Evolutionary conservation across 2,329 filamentous ascomycete species (phyloP).

Genomic region (Lachnellula arida): DNA sequence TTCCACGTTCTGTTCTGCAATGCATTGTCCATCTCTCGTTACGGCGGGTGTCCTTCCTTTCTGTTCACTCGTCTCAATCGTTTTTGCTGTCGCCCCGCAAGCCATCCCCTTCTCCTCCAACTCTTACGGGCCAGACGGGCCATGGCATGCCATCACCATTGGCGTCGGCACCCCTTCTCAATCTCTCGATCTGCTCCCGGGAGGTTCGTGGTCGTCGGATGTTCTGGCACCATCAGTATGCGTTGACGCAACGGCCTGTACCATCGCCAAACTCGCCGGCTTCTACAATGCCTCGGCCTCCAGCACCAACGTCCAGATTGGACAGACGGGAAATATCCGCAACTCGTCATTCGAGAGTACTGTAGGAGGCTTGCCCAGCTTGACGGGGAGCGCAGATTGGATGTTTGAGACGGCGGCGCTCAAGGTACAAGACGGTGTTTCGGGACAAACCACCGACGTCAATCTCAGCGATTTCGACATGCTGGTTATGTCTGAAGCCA

Average conservation of each 20-base stretch:
- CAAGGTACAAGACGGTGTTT: background rate
- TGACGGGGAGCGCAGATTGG: constrained; percentile 8
- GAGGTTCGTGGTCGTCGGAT: constrained; percentile 11
- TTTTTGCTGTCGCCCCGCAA: background rate
- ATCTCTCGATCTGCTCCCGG: constrained; percentile 14
- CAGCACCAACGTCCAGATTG: constrained; percentile 3
- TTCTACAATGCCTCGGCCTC: constrained; percentile 9
- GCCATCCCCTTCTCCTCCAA: constrained; percentile 12
- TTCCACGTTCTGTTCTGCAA: no score
- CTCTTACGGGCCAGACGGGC: constrained; percentile 17
- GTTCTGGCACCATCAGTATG: constrained; percentile 12
- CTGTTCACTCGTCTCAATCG: background rate
- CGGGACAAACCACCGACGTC: background rate
- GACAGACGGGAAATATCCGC: background rate
- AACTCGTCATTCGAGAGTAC: background rate
- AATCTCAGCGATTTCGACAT: constrained; percentile 12
- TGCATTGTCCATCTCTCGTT: no score
- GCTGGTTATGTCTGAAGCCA: constrained; percentile 1
- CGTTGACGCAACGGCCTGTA: background rate
- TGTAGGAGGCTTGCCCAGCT: background rate
- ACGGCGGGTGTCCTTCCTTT: background rate
- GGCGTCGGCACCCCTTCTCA: constrained; percentile 12
- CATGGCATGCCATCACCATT: constrained; percentile 19
- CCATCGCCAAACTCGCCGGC: constrained; percentile 1
- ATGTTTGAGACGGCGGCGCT: constrained; percentile 13